These are phyloP conservation scores for Candida ortonii DNA, from an alignment of 805 yeast genomes.

Conservation along the genomic window DNA sequence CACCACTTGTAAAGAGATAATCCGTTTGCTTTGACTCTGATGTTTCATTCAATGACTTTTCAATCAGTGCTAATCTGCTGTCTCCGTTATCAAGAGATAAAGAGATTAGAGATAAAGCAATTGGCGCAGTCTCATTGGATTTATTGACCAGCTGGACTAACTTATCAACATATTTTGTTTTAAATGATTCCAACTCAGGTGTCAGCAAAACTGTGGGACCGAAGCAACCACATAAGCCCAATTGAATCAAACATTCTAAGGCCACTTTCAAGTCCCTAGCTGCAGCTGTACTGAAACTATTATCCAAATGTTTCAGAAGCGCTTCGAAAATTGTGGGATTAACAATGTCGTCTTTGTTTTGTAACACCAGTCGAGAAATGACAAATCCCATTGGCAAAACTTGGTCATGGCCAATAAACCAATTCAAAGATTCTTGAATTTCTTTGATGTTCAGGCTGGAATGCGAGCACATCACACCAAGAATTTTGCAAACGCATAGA, in stretches of 20 bases:
- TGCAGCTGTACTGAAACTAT: conserved; percentile 20
- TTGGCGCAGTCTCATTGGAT: conserved; percentile 56
- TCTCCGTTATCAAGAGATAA: conserved; percentile 33
- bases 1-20: conserved; percentile 74
- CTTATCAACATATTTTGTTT: conserved; percentile 26
- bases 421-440: conserved; percentile 7
- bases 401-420: conserved; percentile 10
- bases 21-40: conserved; percentile 73
- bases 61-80: conserved; percentile 28
- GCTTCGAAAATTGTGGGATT: conserved; percentile 8
- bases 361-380: conserved; percentile 42
- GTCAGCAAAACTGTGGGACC: conserved; percentile 33
- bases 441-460: conserved; percentile 22
- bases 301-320: conserved; percentile 21
- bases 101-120: conserved; percentile 55
- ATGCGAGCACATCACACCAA: conserved; percentile 38
- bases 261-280: conserved; percentile 27
- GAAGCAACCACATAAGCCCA: conserved; percentile 44
- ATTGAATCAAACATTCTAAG: conserved; percentile 41
- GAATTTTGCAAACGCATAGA: conserved; percentile 21
- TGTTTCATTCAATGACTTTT: conserved; percentile 51
- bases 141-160: conserved; percentile 45
- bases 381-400: conserved; percentile 42
- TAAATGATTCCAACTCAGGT: conserved; percentile 22
- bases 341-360: conserved; percentile 29